These are phyloP conservation scores for Geotrichum ghanense DNA, from an alignment of 805 yeast species.

Conservation along the genomic window DNA sequence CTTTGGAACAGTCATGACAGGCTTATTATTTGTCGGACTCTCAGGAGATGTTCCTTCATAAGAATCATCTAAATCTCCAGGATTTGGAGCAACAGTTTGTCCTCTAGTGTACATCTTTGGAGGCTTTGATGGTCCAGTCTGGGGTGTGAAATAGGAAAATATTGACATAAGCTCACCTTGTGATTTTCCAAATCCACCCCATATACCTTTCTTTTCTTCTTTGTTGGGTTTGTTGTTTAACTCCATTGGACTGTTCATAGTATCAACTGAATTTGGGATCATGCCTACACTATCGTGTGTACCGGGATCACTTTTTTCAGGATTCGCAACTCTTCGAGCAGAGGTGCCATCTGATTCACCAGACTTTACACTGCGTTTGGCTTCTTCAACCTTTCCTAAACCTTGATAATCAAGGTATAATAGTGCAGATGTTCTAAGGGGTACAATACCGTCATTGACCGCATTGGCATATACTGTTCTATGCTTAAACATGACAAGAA, in stretches of 20 bases:
- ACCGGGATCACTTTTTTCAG: not conserved
- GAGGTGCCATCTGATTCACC: not conserved
- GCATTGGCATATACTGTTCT: constrained; percentile 86
- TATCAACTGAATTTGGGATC: constrained; percentile 11
- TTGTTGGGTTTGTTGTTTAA: constrained; percentile 4
- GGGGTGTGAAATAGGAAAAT: constrained; percentile 21
- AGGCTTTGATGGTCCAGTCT: constrained; percentile 16
- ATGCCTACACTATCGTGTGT: constrained; percentile 6
- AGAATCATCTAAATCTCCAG: constrained; percentile 9
- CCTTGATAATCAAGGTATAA: constrained; percentile 81
- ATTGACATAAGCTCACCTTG: not conserved
- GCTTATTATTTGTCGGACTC: not conserved
- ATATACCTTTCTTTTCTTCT: constrained; percentile 10
- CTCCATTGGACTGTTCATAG: not conserved
- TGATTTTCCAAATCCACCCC: constrained; percentile 11
- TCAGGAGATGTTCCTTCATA: constrained; percentile 7
- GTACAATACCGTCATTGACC: constrained; percentile 91
- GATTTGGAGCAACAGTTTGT: constrained; percentile 13
- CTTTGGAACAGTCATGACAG: constrained; percentile 12
- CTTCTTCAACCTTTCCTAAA: constrained; percentile 37
- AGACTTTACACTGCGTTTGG: constrained; percentile 11
- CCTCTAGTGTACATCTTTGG: constrained; percentile 19
- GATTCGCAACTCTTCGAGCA: not conserved
- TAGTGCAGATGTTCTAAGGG: constrained; percentile 79
- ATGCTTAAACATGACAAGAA: constrained; percentile 50